These are phyloP conservation scores for Kwoniella sp. DNA, from an alignment of 768 basidiomycete species.

Conservation along the genomic window DNA sequence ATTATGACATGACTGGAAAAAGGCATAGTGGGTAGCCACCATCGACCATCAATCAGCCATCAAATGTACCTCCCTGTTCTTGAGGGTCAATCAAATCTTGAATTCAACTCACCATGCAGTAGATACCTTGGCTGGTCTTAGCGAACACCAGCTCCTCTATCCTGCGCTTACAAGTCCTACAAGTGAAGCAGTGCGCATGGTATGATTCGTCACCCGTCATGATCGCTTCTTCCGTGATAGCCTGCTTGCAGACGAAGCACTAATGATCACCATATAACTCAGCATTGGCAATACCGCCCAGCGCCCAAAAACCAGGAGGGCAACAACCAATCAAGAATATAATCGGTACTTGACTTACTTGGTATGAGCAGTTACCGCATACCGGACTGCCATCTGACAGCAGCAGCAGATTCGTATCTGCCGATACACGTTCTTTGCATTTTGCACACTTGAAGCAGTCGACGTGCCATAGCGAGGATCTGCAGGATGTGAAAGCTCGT, in stretches of 20 bases:
- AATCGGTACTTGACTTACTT: slow-evolving; percentile 30
- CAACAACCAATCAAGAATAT: no score
- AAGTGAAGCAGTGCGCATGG: slow-evolving; percentile 98
- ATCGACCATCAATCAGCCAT: no score
- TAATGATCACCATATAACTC: slow-evolving; percentile 36
- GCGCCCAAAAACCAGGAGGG: not conserved
- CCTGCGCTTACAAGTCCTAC: slow-evolving; percentile 86
- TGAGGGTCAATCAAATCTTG: no score
- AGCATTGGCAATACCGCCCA: not conserved
- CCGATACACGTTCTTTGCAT: slow-evolving; percentile 83
- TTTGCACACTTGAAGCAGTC: slow-evolving; percentile 89
- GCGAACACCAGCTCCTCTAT: slow-evolving; percentile 99
- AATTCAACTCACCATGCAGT: slow-evolving; percentile 63
- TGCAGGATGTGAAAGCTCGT: slow-evolving; percentile 49
- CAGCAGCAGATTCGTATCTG: slow-evolving; percentile 94
- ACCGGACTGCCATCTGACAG: slow-evolving; percentile 98
- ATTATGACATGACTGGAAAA: slow-evolving; percentile 83
- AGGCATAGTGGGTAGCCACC: no score
- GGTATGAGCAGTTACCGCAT: slow-evolving; percentile 55
- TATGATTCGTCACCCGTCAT: slow-evolving; percentile 99
- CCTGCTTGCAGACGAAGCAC: slow-evolving; percentile 89
- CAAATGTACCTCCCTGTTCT: no score
- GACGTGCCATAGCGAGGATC: slow-evolving; percentile 82
- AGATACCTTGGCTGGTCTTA: slow-evolving; percentile 96
- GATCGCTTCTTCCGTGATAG: slow-evolving; percentile 97